A percentile compares a stretch with the other conserved stretches of the same genome.
Evolutionary conservation across 169 alveolate species (phyloP).

Genomic region (Plasmodium chabaudi): DNA sequence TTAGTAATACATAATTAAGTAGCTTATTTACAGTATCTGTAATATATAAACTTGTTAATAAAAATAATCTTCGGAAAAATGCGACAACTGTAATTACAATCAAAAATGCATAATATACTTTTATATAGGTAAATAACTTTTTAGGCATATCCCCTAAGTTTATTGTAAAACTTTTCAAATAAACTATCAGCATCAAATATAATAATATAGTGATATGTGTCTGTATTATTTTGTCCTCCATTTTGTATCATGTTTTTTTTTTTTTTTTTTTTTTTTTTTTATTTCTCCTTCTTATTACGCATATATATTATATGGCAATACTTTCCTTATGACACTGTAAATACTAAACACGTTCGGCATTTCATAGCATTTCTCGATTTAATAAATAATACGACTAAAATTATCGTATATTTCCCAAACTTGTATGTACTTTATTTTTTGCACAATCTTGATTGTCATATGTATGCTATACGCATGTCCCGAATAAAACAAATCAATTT

Average conservation of each 20-base stretch:
- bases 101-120: slow-evolving; percentile 43
- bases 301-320: no score
- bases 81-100: slow-evolving; percentile 47
- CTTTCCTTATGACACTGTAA: no score
- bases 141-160: slow-evolving; percentile 47
- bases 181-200: slow-evolving; percentile 45
- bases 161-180: slow-evolving; percentile 41
- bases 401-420: no score
- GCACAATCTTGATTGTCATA: no score
- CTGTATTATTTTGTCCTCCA: slow-evolving; percentile 61
- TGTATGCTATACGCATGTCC: no score
- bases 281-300: no score
- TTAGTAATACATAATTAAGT: neutral
- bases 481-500: no score
- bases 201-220: slow-evolving; percentile 56
- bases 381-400: no score
- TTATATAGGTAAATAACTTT: slow-evolving; percentile 33
- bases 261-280: no score
- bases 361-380: no score
- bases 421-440: no score
- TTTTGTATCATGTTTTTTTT: neutral
- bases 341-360: no score
- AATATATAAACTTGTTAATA: slow-evolving; percentile 2
- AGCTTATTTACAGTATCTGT: slow-evolving; percentile 10
- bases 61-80: slow-evolving; percentile 18